Evolutionary conservation across 371 early-diverging fungal species (phyloP).

Genomic region (Mucor irregularis): DNA sequence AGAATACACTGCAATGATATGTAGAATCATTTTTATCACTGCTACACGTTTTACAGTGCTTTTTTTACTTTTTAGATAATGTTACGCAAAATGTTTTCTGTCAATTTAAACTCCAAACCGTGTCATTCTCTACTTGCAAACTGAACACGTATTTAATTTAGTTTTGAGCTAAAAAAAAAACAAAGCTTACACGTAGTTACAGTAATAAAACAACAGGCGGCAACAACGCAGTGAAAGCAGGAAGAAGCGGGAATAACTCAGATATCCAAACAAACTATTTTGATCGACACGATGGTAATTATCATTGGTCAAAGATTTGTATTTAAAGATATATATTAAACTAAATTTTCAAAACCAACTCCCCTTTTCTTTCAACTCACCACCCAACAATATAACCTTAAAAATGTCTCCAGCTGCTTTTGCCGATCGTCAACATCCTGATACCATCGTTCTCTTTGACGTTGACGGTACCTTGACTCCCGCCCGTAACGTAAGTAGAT

Average conservation of each 20-base stretch:
- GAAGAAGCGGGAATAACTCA: no score
- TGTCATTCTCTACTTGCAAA: background rate
- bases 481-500: slow-evolving; percentile 75
- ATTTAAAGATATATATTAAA: background rate
- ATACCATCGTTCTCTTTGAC: slow-evolving; percentile 95
- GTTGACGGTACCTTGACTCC: slow-evolving; percentile 99
- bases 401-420: slow-evolving; percentile 32
- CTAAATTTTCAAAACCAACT: background rate
- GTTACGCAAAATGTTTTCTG: no score
- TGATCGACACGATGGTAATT: background rate
- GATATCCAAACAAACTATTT: background rate
- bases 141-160: background rate
- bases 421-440: slow-evolving; percentile 70
- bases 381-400: no score
- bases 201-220: no score
- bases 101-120: no score
- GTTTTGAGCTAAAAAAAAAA: background rate
- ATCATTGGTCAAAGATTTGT: background rate
- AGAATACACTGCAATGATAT: no score
- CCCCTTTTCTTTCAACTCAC: background rate
- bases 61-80: no score
- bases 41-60: no score
- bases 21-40: no score
- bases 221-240: no score
- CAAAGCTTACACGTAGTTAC: no score